Percentiles rank a stretch among this genome's conserved stretches.
These are phyloP conservation scores for Neofusicoccum umdonicola DNA, from an alignment of 2,329 filamentous ascomycete genomes.

Conservation along the genomic window DNA sequence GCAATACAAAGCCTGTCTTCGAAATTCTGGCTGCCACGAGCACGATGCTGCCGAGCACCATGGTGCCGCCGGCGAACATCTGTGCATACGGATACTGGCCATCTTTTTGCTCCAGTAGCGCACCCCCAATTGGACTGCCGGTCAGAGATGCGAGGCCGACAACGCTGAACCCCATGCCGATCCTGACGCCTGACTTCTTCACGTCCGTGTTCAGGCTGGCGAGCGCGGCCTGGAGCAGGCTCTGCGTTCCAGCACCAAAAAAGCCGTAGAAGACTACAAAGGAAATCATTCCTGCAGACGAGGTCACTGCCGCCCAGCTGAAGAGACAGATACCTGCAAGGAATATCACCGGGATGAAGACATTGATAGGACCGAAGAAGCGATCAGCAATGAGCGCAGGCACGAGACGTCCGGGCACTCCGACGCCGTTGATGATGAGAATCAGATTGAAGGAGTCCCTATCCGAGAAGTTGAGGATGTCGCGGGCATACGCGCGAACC, in stretches of 20 bases:
- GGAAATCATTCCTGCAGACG: slow-evolving; percentile 38
- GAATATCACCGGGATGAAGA: slow-evolving; percentile 38
- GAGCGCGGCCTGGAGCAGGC: slow-evolving; percentile 44
- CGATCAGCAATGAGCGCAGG: slow-evolving; percentile 46
- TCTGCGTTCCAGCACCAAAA: slow-evolving; percentile 46
- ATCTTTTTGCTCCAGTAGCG: slow-evolving; percentile 33
- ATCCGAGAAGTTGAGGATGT: slow-evolving; percentile 49
- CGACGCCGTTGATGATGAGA: slow-evolving; percentile 12
- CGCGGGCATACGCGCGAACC: slow-evolving; percentile 16
- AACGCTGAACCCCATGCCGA: slow-evolving; percentile 43
- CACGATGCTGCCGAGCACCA: slow-evolving; percentile 40
- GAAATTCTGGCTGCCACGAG: slow-evolving; percentile 6
- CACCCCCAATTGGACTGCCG: slow-evolving; percentile 30
- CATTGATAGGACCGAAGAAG: slow-evolving; percentile 42
- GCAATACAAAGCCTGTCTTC: background rate
- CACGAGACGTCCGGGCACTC: slow-evolving; percentile 46
- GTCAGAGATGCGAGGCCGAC: slow-evolving; percentile 28
- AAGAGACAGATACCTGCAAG: slow-evolving; percentile 44
- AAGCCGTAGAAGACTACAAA: slow-evolving; percentile 50
- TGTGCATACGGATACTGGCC: slow-evolving; percentile 44
- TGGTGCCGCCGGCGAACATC: slow-evolving; percentile 37
- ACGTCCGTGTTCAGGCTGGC: slow-evolving; percentile 44
- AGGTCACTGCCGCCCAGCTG: slow-evolving; percentile 42
- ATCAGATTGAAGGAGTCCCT: slow-evolving; percentile 38
- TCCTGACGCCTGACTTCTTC: slow-evolving; percentile 42